Conservation (phyloP, 202 grass and related monocot genomes). For the Panicum hallii region DNA sequence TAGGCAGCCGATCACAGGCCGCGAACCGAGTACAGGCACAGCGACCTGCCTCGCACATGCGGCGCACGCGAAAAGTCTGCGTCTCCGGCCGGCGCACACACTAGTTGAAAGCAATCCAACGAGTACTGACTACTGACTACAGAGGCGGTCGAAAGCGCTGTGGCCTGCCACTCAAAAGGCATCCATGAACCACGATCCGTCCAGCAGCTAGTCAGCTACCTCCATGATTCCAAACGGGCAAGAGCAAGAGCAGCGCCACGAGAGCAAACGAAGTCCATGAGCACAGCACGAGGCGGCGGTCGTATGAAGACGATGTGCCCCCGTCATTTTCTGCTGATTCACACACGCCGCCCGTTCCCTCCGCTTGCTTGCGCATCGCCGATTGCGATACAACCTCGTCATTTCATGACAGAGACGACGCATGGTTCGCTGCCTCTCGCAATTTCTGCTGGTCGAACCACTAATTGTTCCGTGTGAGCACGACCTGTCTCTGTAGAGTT, state of each 20-base stretch:
- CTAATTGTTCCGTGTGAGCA: constrained; percentile 28
- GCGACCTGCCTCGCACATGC: constrained; percentile 43
- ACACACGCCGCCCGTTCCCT: neutral
- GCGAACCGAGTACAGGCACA: constrained; percentile 20
- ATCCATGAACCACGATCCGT: too few relatives aligned
- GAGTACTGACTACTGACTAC: neutral
- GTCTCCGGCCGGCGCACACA: neutral
- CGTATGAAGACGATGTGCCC: neutral
- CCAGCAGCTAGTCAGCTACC: neutral
- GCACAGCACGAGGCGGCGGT: neutral
- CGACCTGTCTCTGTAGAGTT: neutral
- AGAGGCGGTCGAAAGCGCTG: neutral
- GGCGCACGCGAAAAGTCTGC: constrained; percentile 13
- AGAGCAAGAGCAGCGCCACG: too few relatives aligned
- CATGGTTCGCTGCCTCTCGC: neutral
- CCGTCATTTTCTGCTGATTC: too few relatives aligned
- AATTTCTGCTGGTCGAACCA: neutral
- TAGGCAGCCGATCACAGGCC: neutral
- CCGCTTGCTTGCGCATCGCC: neutral
- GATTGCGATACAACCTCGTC: neutral
- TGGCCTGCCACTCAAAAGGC: neutral
- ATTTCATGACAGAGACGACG: neutral
- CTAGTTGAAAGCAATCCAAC: constrained; percentile 5
- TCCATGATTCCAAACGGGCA: constrained; percentile 6
- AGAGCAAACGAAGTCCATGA: neutral